Conservation (phyloP, 2,329 filamentous ascomycete genomes). For the Sporothrix pallida region DNA sequence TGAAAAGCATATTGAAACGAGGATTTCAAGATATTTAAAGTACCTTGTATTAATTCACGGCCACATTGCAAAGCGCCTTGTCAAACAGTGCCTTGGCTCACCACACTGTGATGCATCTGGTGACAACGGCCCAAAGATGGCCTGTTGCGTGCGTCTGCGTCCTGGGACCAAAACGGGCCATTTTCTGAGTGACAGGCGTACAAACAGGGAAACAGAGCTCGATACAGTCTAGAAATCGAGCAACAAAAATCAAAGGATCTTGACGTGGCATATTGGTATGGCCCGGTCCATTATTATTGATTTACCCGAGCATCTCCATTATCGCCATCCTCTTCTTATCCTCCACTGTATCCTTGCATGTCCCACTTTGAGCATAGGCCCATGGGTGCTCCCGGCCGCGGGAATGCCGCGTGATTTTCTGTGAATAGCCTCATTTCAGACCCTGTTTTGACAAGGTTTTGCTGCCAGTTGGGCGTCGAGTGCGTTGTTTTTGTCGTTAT, state of each 20-base stretch:
- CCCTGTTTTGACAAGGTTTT: background rate
- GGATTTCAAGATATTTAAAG: too few species aligned
- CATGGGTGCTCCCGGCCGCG: conserved; percentile 24
- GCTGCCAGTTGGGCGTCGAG: too few species aligned
- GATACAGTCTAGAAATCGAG: too few species aligned
- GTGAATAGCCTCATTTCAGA: conserved; percentile 23
- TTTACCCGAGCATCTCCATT: too few species aligned
- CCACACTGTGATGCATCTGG: conserved; percentile 3
- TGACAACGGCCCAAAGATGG: conserved; percentile 9
- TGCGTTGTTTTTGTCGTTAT: background rate
- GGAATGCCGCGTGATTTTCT: conserved; percentile 19
- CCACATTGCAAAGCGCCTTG: too few species aligned
- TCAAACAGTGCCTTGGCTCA: background rate
- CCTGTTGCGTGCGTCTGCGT: conserved; percentile 15
- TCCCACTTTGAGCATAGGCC: background rate
- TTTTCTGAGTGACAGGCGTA: background rate
- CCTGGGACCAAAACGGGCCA: background rate
- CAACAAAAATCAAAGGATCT: background rate
- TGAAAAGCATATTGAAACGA: too few species aligned
- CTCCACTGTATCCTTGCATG: background rate
- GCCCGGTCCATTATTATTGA: background rate
- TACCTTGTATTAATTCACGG: too few species aligned
- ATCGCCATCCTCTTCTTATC: too few species aligned
- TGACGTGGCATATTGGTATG: background rate
- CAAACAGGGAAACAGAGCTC: background rate